Percentiles rank a stretch among this genome's conserved stretches.
phyloP scores from a whole-genome alignment of 2,329 filamentous ascomycete species.

The Penicillium sp. region DNA sequence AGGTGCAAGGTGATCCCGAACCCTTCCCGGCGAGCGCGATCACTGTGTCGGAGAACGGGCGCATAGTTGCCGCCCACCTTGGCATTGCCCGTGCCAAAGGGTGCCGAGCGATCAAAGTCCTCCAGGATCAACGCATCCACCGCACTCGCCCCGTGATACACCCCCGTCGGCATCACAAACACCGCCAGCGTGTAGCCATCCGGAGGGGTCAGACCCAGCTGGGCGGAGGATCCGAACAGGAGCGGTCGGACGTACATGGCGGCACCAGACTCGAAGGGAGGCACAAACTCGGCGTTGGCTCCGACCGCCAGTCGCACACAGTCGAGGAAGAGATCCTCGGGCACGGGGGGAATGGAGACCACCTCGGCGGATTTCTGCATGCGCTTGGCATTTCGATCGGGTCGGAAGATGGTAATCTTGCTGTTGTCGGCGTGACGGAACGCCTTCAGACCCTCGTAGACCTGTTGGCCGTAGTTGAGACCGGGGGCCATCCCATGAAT shows the following conservation, averaged over 20 bases:
- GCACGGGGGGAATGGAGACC: slow-evolving; percentile 76
- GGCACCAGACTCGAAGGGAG: slow-evolving; percentile 79
- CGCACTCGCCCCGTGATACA: slow-evolving; percentile 85
- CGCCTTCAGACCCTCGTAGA: slow-evolving; percentile 96
- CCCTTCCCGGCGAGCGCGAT: slow-evolving; percentile 69
- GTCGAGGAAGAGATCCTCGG: slow-evolving; percentile 67
- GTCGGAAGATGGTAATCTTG: slow-evolving; percentile 79
- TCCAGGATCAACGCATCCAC: slow-evolving; percentile 86
- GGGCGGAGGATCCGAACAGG: slow-evolving; percentile 78
- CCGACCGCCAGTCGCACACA: slow-evolving; percentile 75
- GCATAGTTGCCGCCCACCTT: slow-evolving; percentile 97
- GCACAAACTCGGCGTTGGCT: slow-evolving; percentile 84
- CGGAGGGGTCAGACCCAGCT: slow-evolving; percentile 77
- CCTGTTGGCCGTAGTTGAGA: slow-evolving; percentile 95
- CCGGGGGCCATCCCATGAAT: slow-evolving; percentile 94
- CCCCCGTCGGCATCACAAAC: slow-evolving; percentile 84
- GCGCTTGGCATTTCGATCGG: slow-evolving; percentile 73
- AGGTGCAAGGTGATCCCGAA: slow-evolving; percentile 94
- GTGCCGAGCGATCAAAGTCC: slow-evolving; percentile 89
- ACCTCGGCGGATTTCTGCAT: slow-evolving; percentile 79
- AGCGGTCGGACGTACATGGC: slow-evolving; percentile 90
- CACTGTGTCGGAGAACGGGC: slow-evolving; percentile 81
- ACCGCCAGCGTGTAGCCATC: slow-evolving; percentile 91
- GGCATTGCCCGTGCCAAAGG: slow-evolving; percentile 81
- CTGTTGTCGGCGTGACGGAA: slow-evolving; percentile 63